Percentiles rank a stretch among this genome's conserved stretches.
Evolutionary conservation across 176 grass and related monocot genomes (phyloP).

Genomic region (Aegilops longissima): DNA sequence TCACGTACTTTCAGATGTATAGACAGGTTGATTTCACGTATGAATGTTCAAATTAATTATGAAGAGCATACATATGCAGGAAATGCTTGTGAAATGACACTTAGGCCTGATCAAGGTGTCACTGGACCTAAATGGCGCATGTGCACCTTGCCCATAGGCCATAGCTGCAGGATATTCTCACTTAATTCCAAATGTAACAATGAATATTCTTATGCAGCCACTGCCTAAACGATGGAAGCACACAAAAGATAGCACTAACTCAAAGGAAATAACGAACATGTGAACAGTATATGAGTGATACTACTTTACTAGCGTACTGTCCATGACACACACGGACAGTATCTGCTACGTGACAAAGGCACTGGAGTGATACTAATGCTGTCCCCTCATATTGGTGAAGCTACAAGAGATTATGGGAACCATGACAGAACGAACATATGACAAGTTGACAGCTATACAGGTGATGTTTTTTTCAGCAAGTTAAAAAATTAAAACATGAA

Average conservation of each 20-base stretch:
- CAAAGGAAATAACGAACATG: background rate
- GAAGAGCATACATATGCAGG: background rate
- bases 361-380: background rate
- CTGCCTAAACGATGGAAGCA: background rate
- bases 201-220: background rate
- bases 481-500: background rate
- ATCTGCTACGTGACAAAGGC: background rate
- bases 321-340: background rate
- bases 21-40: background rate
- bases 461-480: background rate
- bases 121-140: background rate
- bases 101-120: background rate
- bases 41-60: background rate
- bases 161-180: background rate
- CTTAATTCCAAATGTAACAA: background rate
- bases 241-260: constrained; percentile 7
- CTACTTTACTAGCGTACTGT: background rate
- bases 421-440: constrained; percentile 5
- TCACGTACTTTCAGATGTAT: too few relatives aligned
- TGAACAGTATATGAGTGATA: background rate
- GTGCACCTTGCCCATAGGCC: background rate
- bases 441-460: background rate
- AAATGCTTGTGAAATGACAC: background rate
- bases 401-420: constrained; percentile 6
- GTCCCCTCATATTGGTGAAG: background rate